Evolutionary conservation across 495 filamentous ascomycete species (phyloP), one percentile per base, ranked within the genome.

Genomic region (Neurospora terricola): DNA sequence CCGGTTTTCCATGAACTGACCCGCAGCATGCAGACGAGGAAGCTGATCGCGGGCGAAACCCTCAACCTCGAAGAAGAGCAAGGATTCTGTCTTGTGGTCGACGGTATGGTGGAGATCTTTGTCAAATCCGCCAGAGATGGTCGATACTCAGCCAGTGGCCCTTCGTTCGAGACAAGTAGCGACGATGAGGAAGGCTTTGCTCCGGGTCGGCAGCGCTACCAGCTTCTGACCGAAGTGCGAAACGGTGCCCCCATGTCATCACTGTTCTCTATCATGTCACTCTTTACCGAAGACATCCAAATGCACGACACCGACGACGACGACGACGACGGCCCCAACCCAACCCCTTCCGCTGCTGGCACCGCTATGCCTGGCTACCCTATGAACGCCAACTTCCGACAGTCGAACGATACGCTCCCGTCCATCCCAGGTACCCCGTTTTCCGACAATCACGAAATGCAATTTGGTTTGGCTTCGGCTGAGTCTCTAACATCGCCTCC

Each of bases 231-330:
- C 4, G 96, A 99, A 79, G 96, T 99, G 48, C 97, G 97, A 81
- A 99, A 98, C 78, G 96, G 96, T 23, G 95, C 96, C 11, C 95
- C 96, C 5, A 98, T 99, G 95, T 98, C 96, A 37, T 98, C 96
- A 0, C 82, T 99, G 7, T 99, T 99, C 82, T 97, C 96, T 1
- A 97, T 99, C 71, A 90, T 99, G 78, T 96, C 94, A 4, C 84
- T 99, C 0, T 99, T 99, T 77, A 98, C 96, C 6, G 96, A 98
- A 80, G 94, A 98, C 78, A 89, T 99, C 59, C 91, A 93, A 73
- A 82, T 98, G 38, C 88, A 89, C 36, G 86, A 90, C 69, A 83
- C 88, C 2, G 88, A 90, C 12, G 89, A 91, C 38, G 88, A 90
- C 12, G 89, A 91, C 38, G 54, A 66, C 21, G 48, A 27, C 23